Conservation (phyloP, 192 early-diverging fungal species). For the Chytriomyces hyalinus region DNA sequence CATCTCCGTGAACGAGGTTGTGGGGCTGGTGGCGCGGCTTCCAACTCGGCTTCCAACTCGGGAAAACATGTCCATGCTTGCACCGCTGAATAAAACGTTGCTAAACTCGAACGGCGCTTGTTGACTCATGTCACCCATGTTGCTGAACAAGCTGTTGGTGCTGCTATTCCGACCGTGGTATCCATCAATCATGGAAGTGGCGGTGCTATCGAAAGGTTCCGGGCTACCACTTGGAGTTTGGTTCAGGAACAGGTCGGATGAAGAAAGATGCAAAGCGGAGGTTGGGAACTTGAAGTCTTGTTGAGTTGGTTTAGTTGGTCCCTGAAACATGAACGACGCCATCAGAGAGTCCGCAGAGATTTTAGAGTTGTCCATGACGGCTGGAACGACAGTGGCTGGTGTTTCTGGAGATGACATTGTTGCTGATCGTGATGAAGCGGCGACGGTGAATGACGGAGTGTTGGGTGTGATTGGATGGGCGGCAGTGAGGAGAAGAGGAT, state of each 20-base stretch:
- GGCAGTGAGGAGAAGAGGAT: neutral
- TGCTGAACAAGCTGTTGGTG: too few relatives aligned
- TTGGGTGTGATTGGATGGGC: neutral
- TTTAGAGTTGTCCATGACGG: neutral
- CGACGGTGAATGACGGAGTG: neutral
- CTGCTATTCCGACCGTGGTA: too few relatives aligned
- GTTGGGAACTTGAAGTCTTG: neutral
- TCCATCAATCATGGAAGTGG: neutral
- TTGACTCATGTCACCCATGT: too few relatives aligned
- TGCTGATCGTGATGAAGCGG: neutral
- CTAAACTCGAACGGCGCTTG: neutral
- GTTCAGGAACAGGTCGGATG: too few relatives aligned
- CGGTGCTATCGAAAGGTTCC: too few relatives aligned
- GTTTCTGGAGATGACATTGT: neutral
- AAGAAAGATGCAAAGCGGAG: too few relatives aligned
- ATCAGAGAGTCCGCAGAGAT: neutral
- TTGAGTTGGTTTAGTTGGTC: neutral
- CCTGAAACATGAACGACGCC: neutral
- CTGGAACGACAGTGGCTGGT: neutral
- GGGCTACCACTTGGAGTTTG: too few relatives aligned
- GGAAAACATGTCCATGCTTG: neutral
- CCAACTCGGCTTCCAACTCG: neutral
- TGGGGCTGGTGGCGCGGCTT: neutral
- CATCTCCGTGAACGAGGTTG: neutral
- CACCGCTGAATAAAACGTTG: neutral